Base-by-base conservation (phyloP, 2,329 filamentous ascomycete species). In the Aspergillus quadrilineatus region DNA sequence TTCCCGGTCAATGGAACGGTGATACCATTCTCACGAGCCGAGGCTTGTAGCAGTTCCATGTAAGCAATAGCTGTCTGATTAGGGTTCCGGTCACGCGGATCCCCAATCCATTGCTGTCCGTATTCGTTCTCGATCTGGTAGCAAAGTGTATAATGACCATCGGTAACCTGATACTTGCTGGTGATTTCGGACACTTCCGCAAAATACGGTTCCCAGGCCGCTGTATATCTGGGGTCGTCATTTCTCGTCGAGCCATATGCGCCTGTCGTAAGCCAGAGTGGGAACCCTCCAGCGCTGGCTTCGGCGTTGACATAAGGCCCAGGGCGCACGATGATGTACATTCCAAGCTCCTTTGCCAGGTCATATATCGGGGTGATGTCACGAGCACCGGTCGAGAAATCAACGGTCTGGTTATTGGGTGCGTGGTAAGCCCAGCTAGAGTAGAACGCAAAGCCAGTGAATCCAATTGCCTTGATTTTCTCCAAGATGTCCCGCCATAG, bases 231-330 rank as follows among this genome's bases (percentile, higher is more conserved):
- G 6, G 66, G 62, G 46, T 71, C 69, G 51, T 71, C 63, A 37
- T 71, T 67, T 17, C 69, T 61, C n/a, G 69, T 58, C n/a, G 63
- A 62, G 1, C 69, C 41, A 73, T 75, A 62, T 73, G 69, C 55
- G 60, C 82, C 85, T 0, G 84, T 86, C 0, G 84, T 86, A 5
- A 84, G 68, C 83, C 85, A 88, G 1, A 85, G 72, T 0, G 85
- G 83, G 55, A 85, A 83, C 0, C 85, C 85, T 32, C 85, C 85
- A 1, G 80, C 83, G 59, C 82, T 85, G 3, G 83, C 77, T 65
- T 87, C 85, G 1, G 84, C 85, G 59, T 87, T 88, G 56, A 85
- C 79, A 55, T 87, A 88, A 0, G 84, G 84, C 0, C 85, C 84
- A 0, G 84, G 82, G 0, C 84, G 75, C 1, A 80, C 77, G 29